A percentile compares a stretch with the other conserved stretches of the same genome.
These are phyloP conservation scores for Mortierella polycephala DNA, from an alignment of 371 early-diverging fungal species.

Conservation along the genomic window DNA sequence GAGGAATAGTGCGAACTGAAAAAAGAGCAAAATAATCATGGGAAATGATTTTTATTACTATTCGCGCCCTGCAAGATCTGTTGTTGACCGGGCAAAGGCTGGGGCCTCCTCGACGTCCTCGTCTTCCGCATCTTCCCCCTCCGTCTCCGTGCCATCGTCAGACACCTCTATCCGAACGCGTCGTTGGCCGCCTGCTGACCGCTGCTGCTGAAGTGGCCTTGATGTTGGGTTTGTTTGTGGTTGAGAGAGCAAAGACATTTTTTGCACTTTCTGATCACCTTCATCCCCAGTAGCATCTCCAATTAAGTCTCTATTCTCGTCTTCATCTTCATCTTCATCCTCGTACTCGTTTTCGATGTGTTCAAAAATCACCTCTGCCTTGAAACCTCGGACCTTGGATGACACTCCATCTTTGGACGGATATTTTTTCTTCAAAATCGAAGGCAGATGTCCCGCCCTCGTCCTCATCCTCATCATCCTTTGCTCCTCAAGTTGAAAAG, in stretches of 20 bases:
- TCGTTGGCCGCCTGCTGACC: constrained; percentile 3
- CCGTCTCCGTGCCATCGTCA: constrained; percentile 6
- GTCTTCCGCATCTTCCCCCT: constrained; percentile 30
- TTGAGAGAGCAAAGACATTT: constrained; percentile 24
- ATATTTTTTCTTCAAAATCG: constrained; percentile 42
- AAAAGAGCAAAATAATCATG: not conserved
- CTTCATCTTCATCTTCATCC: constrained; percentile 9
- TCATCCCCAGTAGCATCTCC: constrained; percentile 12
- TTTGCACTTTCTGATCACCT: constrained; percentile 13
- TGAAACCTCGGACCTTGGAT: constrained; percentile 2
- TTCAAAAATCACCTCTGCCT: constrained; percentile 46
- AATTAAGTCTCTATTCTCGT: constrained; percentile 7
- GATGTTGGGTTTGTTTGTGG: constrained; percentile 26
- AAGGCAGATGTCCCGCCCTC: constrained; percentile 16
- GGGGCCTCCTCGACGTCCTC: not conserved
- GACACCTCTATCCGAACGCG: constrained; percentile 21
- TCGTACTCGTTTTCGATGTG: constrained; percentile 17
- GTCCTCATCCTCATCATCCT: not conserved
- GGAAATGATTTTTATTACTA: not conserved
- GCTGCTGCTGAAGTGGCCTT: not conserved
- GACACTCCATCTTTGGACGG: constrained; percentile 10
- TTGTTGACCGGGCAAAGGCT: constrained; percentile 17
- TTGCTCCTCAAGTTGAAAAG: constrained; percentile 34
- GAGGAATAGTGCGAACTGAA: not conserved
- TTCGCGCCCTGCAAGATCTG: constrained; percentile 4